Evolutionary conservation across 495 filamentous ascomycete genomes (phyloP).

Genomic region (Podospora pseudopauciseta): DNA sequence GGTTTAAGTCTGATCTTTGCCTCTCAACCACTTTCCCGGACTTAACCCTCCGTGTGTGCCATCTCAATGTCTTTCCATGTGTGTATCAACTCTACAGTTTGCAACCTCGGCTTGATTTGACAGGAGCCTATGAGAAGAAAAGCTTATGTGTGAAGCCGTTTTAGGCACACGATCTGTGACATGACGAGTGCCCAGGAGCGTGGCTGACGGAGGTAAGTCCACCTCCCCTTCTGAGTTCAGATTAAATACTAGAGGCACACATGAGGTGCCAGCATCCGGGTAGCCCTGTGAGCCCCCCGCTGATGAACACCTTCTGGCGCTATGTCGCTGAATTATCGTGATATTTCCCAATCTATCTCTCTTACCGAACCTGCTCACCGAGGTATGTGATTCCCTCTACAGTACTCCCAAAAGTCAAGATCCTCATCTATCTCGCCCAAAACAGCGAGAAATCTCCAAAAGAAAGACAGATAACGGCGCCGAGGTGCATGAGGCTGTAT

Average conservation of each 20-base stretch:
- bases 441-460: background rate
- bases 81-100: background rate
- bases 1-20: background rate
- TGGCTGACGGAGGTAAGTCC: background rate
- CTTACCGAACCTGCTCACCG: background rate
- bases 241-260: background rate
- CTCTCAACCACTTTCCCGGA: background rate
- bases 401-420: background rate
- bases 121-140: too few relatives aligned
- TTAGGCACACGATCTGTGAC: background rate
- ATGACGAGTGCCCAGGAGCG: background rate
- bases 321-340: background rate
- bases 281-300: background rate
- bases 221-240: background rate
- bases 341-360: background rate
- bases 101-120: too few relatives aligned
- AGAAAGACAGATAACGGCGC: conserved; percentile 1
- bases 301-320: too few relatives aligned
- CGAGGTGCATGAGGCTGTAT: background rate
- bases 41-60: background rate
- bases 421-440: background rate
- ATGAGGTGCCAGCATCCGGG: background rate
- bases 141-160: background rate
- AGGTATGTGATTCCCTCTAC: background rate
- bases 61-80: background rate